Base-by-base conservation (phyloP, 2,329 filamentous ascomycete genomes). In the Trichoderma oligosporum region DNA sequence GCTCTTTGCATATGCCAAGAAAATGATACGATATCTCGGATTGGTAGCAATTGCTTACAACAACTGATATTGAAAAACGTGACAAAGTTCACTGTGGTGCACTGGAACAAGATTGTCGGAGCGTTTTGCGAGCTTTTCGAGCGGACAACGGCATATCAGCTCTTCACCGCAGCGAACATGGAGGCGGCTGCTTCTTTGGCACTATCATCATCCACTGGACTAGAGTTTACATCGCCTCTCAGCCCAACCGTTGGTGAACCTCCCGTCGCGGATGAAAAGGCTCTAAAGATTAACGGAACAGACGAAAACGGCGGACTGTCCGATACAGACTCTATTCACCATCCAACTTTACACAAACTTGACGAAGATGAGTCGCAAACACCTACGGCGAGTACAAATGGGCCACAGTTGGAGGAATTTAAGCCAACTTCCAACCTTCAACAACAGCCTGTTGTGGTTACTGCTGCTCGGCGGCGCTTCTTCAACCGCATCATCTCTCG, bases 401-500 rank as follows among this genome's bases (percentile, higher is more conserved):
- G 78, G 55, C 76, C 62, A 4, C 74, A 75, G 27, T 79, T 96
- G 1, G 94, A 99, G 70, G 92, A 97, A 69, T 97, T 96, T 75
- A 89, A 87, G 62, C 89, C 91, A 4, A 80, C 86, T 35, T 82
- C 83, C 22, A 85, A 82, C 54, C 78, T 91, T 12, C 91, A 95
- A 70, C 90, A 94, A 71, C 91, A 95, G 59, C 91, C 93, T 0
- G 82, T 96, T 5, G 89, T 95, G 1, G 93, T 99, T 4, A 97
- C 94, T 1, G 91, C 91, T 2, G 91, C 94, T 0, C 88, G 94
- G 24, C 85, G 94, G 33, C 88, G 92, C 52, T 97, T 97, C 78
- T 99, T 99, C 81, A 99, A 99, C 75, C 89, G 93, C 64, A 99
- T 99, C 72, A 99, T 99, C 73, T 97, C 93, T 12, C 93, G 95